Conservation (phyloP, 257 asterid species). For the Ilex asprella region DNA sequence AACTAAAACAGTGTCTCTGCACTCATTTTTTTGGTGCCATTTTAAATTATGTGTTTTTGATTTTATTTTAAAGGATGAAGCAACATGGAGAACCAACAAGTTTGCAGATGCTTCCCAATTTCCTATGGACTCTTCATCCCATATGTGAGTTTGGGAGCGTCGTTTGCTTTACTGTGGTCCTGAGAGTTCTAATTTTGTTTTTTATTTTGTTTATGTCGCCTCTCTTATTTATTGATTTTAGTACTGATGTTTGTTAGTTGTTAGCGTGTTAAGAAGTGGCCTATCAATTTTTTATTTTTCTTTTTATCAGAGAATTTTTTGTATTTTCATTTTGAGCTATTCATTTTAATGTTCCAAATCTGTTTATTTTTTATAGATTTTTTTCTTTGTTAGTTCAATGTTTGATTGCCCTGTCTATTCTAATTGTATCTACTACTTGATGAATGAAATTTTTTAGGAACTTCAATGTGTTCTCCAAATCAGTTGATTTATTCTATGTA, state of each 20-base stretch:
- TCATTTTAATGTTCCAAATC: too few species aligned
- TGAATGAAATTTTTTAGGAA: too few species aligned
- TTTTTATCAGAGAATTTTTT: too few species aligned
- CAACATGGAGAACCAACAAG: constrained; percentile 78
- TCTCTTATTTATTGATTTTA: not conserved
- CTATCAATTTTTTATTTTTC: too few species aligned
- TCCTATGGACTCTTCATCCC: constrained; percentile 48
- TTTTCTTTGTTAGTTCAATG: too few species aligned
- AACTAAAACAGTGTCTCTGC: not conserved
- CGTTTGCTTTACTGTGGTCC: constrained; percentile 68
- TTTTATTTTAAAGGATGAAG: constrained; percentile 49
- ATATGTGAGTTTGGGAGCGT: constrained; percentile 77
- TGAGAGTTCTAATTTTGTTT: constrained; percentile 38
- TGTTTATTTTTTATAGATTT: too few species aligned
- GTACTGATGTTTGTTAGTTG: not conserved
- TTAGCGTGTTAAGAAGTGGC: too few species aligned
- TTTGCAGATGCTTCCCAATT: constrained; percentile 56
- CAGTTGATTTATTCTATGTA: too few species aligned
- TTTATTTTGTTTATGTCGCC: not conserved
- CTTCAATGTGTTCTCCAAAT: too few species aligned
- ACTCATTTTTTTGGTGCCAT: not conserved
- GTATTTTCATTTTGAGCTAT: too few species aligned
- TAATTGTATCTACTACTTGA: not conserved
- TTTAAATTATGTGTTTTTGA: not conserved
- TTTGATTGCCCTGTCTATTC: too few species aligned